These are phyloP conservation scores for Colletotrichum horii DNA, from an alignment of 2,329 filamentous ascomycete genomes.

Conservation along the genomic window DNA sequence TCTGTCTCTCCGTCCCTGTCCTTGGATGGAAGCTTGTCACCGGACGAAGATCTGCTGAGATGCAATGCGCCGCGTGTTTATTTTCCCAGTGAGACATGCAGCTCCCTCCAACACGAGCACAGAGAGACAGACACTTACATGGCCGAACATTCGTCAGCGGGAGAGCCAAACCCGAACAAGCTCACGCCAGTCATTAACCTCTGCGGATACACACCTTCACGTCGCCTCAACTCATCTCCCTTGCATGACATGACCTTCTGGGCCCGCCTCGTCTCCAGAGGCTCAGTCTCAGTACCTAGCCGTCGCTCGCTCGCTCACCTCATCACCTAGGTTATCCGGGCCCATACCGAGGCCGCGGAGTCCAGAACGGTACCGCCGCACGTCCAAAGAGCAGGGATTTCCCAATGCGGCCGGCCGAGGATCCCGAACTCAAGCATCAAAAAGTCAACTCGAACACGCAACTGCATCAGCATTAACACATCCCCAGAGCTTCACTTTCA, in stretches of 20 bases:
- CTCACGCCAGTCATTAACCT: background rate
- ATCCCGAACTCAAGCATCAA: constrained; percentile 3
- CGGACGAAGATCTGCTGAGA: background rate
- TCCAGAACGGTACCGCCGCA: background rate
- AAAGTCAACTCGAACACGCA: background rate
- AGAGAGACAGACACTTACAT: background rate
- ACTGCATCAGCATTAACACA: background rate
- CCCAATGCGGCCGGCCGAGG: constrained; percentile 3
- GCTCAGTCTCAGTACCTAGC: background rate
- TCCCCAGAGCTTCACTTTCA: background rate
- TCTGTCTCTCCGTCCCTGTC: background rate
- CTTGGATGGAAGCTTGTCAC: background rate
- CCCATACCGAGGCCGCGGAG: background rate
- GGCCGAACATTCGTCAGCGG: background rate
- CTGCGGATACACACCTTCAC: background rate
- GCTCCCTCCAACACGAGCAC: background rate
- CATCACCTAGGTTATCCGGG: background rate
- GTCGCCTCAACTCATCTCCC: background rate
- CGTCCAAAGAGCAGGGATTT: background rate
- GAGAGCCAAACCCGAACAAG: constrained; percentile 3
- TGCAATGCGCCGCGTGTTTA: background rate
- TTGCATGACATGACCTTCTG: background rate
- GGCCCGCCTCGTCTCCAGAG: background rate
- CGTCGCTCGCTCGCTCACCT: background rate
- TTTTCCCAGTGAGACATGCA: background rate